Base-by-base conservation (phyloP, 2,329 filamentous ascomycete genomes). In the Cercospora canescens region DNA sequence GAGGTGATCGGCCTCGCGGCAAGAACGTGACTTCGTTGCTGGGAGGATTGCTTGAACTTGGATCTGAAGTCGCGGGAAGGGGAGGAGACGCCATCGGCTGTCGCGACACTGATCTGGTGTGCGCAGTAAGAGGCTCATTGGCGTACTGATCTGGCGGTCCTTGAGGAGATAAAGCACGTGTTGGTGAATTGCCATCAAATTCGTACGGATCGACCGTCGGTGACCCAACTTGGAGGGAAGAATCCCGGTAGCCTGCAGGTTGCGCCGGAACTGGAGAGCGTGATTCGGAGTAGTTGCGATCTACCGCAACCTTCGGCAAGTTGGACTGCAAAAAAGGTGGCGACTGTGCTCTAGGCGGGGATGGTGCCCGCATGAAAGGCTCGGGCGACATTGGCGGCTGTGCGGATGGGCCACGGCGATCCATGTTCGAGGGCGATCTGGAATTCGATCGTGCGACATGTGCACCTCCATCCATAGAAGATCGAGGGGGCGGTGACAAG, bases 11-110 rank as follows among this genome's bases (percentile, higher is more conserved):
- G 39, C 64, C 64, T 39, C 64, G 64, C 26, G 60, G 60, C 30
- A 50, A 45, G 64, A 66, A 66, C 26, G 58, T 63, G 34, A 66
- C 64, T 45, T 66, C 64, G 37, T 66, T 62, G 14, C 60, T 62
- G 9, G 32, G 34, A 26, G 60, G 60, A 30, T 62, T 62, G 34
- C 60, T 62, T 37, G 60, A 56, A 50, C 50, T 62, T 21, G 60
- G 60, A n/a, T 45, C 35, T 21, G 34, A 26, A 21, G 60, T 62
- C 16, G 62, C 30, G 16, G 52, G 62, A 12, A 63, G 55, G 34
- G 62, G 62, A 3, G 62, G 62, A 26, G 62, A 63, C 28, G 50
- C 34, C 39, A 14, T 14, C 5, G 35, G 35, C 28, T 60, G 35
- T 50, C 45, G 30, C 32, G 63, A 59, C 12, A 60, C 63, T 21